A percentile compares a stretch with the other conserved stretches of the same genome.
Conservation (phyloP, 2,329 filamentous ascomycete genomes). For the Fusarium sp. region DNA sequence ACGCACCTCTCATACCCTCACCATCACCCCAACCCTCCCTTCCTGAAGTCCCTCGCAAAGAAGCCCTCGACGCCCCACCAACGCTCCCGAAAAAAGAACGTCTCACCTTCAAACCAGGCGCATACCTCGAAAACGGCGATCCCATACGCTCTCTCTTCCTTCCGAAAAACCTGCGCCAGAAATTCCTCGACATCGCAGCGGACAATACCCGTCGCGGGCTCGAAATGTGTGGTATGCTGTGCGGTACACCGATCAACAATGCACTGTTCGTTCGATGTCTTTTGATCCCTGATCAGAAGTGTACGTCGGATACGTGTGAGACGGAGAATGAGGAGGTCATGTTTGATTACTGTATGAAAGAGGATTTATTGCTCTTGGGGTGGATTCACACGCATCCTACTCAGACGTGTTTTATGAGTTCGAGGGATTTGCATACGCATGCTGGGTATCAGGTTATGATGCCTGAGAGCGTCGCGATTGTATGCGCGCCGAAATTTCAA, state of each 20-base stretch:
- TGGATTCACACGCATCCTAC: slow-evolving; percentile 99
- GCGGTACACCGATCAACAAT: slow-evolving; percentile 90
- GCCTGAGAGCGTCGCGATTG: slow-evolving; percentile 95
- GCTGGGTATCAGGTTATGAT: slow-evolving; percentile 96
- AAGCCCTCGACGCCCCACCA: slow-evolving; percentile 40
- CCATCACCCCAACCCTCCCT: slow-evolving; percentile 26
- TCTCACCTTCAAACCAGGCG: slow-evolving; percentile 79
- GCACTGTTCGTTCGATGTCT: slow-evolving; percentile 91
- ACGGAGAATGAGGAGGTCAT: slow-evolving; percentile 87
- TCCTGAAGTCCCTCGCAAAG: slow-evolving; percentile 50
- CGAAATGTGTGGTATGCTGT: slow-evolving; percentile 95
- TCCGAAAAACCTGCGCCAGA: slow-evolving; percentile 77
- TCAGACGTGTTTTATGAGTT: slow-evolving; percentile 98
- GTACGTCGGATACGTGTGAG: slow-evolving; percentile 94
- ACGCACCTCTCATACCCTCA: slow-evolving; percentile 40
- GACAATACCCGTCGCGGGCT: slow-evolving; percentile 84
- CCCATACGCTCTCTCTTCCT: slow-evolving; percentile 91
- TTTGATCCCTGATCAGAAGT: slow-evolving; percentile 90
- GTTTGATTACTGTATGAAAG: slow-evolving; percentile 88
- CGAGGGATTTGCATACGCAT: slow-evolving; percentile 92
- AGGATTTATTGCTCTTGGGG: slow-evolving; percentile 87
- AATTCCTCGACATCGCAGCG: slow-evolving; percentile 80
- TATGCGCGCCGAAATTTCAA: slow-evolving; percentile 86
- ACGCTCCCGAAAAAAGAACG: slow-evolving; percentile 63
- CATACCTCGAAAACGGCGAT: slow-evolving; percentile 89